phyloP scores from a whole-genome alignment of 805 yeast genomes.

The Naumovozyma dairenensis region DNA sequence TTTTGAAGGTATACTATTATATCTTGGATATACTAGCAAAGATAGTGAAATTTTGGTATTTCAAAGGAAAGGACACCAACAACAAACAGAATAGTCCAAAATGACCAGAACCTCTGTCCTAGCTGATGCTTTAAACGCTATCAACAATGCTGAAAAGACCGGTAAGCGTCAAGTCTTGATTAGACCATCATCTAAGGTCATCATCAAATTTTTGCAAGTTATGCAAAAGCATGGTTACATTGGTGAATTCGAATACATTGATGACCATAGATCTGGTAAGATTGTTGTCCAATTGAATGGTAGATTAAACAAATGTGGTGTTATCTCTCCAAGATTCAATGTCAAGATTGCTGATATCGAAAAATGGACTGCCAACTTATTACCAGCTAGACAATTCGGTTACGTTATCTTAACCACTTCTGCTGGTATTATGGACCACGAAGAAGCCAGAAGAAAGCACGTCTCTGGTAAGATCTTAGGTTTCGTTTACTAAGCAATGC shows the following conservation, averaged over 20 bases:
- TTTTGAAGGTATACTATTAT: too few relatives aligned
- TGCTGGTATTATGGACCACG: slow-evolving; percentile 99
- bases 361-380: slow-evolving; percentile 96
- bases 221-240: slow-evolving; percentile 99
- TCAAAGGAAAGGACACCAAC: not conserved
- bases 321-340: slow-evolving; percentile 97
- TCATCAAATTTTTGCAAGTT: slow-evolving; percentile 91
- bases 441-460: slow-evolving; percentile 99
- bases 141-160: slow-evolving; percentile 98
- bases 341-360: slow-evolving; percentile 90
- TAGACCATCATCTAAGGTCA: slow-evolving; percentile 97
- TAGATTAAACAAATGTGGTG: slow-evolving; percentile 98
- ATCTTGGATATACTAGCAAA: too few relatives aligned
- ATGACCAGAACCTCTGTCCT: slow-evolving; percentile 98
- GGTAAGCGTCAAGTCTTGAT: slow-evolving; percentile 98
- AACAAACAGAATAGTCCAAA: slow-evolving; percentile 24
- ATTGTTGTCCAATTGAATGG: slow-evolving; percentile 94
- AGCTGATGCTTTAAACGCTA: slow-evolving; percentile 96
- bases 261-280: slow-evolving; percentile 98
- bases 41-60: too few relatives aligned
- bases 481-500: slow-evolving; percentile 78
- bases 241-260: slow-evolving; percentile 96
- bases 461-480: slow-evolving; percentile 98
- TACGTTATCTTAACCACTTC: slow-evolving; percentile 96
- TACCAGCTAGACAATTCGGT: slow-evolving; percentile 99